Evolutionary conservation across 2,329 filamentous ascomycete genomes (phyloP).

Genomic region (Colletotrichum caudatum): DNA sequence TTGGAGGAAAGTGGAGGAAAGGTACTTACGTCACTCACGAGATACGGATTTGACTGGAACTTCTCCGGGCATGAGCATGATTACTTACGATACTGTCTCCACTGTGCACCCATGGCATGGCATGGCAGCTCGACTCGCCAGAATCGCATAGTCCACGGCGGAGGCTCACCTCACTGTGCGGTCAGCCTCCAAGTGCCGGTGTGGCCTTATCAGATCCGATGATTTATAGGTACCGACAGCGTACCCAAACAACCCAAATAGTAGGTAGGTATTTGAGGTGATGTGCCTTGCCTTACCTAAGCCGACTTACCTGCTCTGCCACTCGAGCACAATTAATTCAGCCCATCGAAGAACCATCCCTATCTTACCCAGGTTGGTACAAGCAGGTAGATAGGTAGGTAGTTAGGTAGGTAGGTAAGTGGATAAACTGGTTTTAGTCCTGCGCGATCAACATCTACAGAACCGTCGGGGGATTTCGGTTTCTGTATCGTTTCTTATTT

Average conservation of each 20-base stretch:
- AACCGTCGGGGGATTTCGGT: constrained; percentile 27
- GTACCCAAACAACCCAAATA: too few species aligned
- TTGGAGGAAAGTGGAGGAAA: constrained; percentile 4
- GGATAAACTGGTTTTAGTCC: constrained; percentile 19
- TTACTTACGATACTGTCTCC: constrained; percentile 19
- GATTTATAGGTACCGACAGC: not conserved
- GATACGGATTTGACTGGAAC: constrained; percentile 30
- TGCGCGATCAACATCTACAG: constrained; percentile 38
- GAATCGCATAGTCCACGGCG: constrained; percentile 9
- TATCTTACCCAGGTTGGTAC: too few species aligned
- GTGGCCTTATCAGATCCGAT: not conserved
- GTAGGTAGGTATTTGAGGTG: not conserved
- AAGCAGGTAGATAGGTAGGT: too few species aligned
- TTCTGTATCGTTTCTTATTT: constrained; percentile 32
- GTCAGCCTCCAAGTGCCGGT: too few species aligned
- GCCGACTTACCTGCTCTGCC: not conserved
- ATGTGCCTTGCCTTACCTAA: constrained; percentile 1
- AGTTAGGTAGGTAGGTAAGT: not conserved
- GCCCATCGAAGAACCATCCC: constrained; percentile 33
- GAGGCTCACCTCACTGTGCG: not conserved
- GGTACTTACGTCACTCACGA: constrained; percentile 31
- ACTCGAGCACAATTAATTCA: constrained; percentile 27
- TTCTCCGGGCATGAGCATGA: constrained; percentile 34
- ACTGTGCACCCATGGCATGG: constrained; percentile 22
- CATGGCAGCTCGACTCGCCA: not conserved